Evolutionary conservation across 2,329 filamentous ascomycete species (phyloP).

Genomic region (Venturia pyrina): DNA sequence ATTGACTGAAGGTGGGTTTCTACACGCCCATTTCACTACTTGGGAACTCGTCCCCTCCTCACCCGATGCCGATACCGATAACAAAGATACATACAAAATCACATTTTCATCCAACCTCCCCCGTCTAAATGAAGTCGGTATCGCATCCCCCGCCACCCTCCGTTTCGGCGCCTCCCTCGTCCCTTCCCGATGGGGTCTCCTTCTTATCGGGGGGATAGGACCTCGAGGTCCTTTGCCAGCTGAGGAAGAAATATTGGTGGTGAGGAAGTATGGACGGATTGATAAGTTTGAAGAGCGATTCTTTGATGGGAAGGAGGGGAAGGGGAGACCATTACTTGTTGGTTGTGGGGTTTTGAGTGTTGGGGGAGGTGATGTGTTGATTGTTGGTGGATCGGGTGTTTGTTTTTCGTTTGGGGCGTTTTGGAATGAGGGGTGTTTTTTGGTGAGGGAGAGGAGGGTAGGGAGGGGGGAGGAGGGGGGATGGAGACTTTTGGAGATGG

Average conservation of each 20-base stretch:
- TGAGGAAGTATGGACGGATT: not conserved
- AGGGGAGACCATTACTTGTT: conserved; percentile 56
- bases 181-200: conserved; percentile 33
- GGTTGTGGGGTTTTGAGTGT: conserved; percentile 51
- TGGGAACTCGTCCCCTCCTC: not conserved
- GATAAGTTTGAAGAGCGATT: conserved; percentile 19
- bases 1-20: conserved; percentile 34
- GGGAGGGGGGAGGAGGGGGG: not conserved
- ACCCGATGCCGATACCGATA: conserved; percentile 13
- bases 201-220: conserved; percentile 45
- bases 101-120: not conserved
- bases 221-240: conserved; percentile 32
- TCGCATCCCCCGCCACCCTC: conserved; percentile 13
- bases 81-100: not conserved
- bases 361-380: conserved; percentile 40
- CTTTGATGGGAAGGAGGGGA: conserved; percentile 22
- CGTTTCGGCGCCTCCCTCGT: conserved; percentile 44
- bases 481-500: not conserved
- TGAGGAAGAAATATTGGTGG: conserved; percentile 43
- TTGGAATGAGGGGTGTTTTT: conserved; percentile 59
- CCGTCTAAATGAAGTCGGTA: not conserved
- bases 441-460: not conserved
- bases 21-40: not conserved
- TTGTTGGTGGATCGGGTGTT: conserved; percentile 72
- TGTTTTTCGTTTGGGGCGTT: conserved; percentile 87